Evolutionary conservation across 164 flowering plant species (phyloP).

Genomic region (Kalanchoe fedtschenkoi): DNA sequence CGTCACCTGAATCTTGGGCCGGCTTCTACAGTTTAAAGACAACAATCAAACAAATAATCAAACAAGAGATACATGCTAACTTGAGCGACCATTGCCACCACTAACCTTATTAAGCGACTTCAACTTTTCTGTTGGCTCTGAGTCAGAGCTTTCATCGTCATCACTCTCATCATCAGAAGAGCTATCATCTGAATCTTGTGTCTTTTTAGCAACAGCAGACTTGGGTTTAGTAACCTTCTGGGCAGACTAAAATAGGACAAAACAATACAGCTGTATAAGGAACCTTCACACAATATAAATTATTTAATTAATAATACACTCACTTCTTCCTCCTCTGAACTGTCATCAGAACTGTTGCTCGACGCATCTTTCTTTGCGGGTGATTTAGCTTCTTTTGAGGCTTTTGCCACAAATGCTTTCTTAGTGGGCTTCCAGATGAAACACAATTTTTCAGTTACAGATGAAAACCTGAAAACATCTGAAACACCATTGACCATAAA

Average conservation of each 20-base stretch:
- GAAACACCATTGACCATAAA: too few relatives aligned
- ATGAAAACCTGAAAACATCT: not conserved
- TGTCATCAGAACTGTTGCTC: not conserved
- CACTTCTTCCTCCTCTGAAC: conserved; percentile 1
- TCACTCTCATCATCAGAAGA: not conserved
- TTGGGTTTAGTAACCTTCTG: not conserved
- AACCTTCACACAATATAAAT: conserved; percentile 10
- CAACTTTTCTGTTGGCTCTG: conserved; percentile 25
- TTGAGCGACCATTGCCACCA: not conserved
- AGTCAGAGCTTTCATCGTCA: conserved; percentile 15
- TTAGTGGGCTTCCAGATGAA: not conserved
- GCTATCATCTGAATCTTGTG: not conserved
- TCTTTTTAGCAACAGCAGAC: not conserved
- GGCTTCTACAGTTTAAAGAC: conserved; percentile 5
- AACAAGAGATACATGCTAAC: not conserved
- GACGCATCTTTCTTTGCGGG: not conserved
- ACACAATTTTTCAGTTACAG: not conserved
- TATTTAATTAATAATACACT: not conserved
- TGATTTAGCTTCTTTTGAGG: not conserved
- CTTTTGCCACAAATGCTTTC: not conserved
- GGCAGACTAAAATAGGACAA: not conserved
- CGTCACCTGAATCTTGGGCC: conserved; percentile 12
- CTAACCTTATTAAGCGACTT: conserved; percentile 12
- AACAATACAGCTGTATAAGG: not conserved
- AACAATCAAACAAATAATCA: not conserved